Evolutionary conservation across 768 basidiomycete genomes (phyloP), one percentile per base, ranked within the genome.

Genomic region (Amyloporia xantha): DNA sequence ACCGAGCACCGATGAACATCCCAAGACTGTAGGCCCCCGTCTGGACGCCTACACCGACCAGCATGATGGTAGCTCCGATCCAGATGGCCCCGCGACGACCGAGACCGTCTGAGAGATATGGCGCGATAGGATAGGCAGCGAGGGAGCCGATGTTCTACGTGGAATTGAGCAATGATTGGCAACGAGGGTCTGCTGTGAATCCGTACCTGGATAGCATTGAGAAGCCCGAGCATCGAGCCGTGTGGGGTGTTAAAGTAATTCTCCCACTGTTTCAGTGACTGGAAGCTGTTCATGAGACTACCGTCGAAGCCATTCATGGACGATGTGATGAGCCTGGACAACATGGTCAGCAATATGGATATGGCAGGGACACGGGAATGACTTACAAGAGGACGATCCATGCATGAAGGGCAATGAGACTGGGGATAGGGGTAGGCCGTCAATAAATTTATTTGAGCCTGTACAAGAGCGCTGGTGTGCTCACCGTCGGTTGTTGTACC

Each of bases 1-100:
- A 70, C 66, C 73, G 62, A 19, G 71, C 69, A 23, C 65, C 71
- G 39, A 71, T 73, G 58, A 75, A 74, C 66, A 71, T 71, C 41
- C 66, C 64, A 33, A 73, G 63, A 17, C 64, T 69, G 23, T 70
- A 62, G 25, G 69, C 62, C 4, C 65, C 66, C 7, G 66, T 66
- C 46, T 74, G 71, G 17, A 72, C 46, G 41, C 63, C 62, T 15
- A 69, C 69, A 13, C 68, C 72, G 23, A 56, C 58, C 33, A 70
- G 56, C 65, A 73, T 71, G 57, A 72, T 59, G 48, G 57, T 38
- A 11, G 72, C 69, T 21, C 73, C 72, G 13, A 71, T 48, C 17
- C 67, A 37, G 5, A 76, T 67, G 9, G 69, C 57, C 5, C 58
- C 49, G 13, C 66, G 61, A 17, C 73, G 66, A 4, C 73, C 74